Base-by-base conservation (phyloP, 768 basidiomycete genomes). In the Strobilomyces confusus region DNA sequence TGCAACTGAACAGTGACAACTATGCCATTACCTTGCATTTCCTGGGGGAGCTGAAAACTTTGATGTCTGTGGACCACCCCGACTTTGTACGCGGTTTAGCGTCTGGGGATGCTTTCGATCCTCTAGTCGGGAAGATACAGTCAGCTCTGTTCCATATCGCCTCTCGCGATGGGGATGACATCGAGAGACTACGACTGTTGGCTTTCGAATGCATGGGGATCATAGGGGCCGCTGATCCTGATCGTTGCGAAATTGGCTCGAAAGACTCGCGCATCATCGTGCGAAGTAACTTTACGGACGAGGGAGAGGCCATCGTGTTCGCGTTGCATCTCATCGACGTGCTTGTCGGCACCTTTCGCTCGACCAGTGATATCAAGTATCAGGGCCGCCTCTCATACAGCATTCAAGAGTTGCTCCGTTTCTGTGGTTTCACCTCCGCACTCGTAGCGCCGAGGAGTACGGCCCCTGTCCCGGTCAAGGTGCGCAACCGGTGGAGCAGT, bases 221-320 rank as follows among this genome's bases (percentile, higher is more conserved):
- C 20, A 72, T 98, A 13, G 97, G 97, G 7, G 97, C 97, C 2
- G 79, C 95, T 17, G 97, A 99, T 69, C 95, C 95, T 1, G 95
- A 98, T 73, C 80, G 97, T 45, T 88, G 89, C 62, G 87, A 91
- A 57, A 75, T 92, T 19, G 72, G 74, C 1, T 66, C 77, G 29
- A 72, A 70, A 34, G 84, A 87, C 56, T 69, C 80, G 3, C 77
- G 79, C 41, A 86, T 89, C 72, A 79, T 93, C 43, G 78, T 98
- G 44, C 74, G 84, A 55, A 81, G 78, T 63, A 94, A 98, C 66
- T 97, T 93, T 66, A 75, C 74, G 1, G 87, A 95, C 58, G 83
- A 87, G 45, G 75, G 74, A 14, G 95, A 98, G 69, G 80, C 89
- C 0, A 72, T 84, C 44, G 59, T 74, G 7, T 98, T 99, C 64